Conservation (phyloP, 331 rosid genomes). For the Spiraea crenata region DNA sequence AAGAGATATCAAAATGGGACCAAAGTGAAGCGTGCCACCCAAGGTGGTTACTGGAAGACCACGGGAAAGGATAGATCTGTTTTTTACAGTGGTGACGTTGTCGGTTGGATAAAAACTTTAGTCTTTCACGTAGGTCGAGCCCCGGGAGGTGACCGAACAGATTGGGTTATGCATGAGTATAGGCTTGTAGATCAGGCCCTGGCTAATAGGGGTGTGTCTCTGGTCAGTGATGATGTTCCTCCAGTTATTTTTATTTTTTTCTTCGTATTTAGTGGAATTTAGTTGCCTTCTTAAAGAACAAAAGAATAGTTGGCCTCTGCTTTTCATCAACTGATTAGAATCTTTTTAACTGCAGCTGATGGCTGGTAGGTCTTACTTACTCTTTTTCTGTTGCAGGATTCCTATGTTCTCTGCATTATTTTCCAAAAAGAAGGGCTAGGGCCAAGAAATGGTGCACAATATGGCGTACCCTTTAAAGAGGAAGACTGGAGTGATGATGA, state of each 20-base stretch:
- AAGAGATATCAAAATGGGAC: constrained; percentile 58
- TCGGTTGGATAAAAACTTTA: constrained; percentile 58
- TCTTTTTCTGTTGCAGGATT: constrained; percentile 42
- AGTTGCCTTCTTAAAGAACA: background rate
- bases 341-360: background rate
- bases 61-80: constrained; percentile 67
- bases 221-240: constrained; percentile 34
- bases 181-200: constrained; percentile 52
- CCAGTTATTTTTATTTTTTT: background rate
- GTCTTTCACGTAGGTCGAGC: constrained; percentile 60
- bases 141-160: constrained; percentile 48
- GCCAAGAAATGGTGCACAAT: constrained; percentile 73
- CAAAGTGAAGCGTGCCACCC: constrained; percentile 61
- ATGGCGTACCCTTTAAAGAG: constrained; percentile 71
- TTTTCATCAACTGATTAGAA: background rate
- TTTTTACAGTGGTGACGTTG: constrained; percentile 24
- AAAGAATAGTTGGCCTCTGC: background rate
- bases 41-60: constrained; percentile 74
- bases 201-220: constrained; percentile 36
- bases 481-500: constrained; percentile 68
- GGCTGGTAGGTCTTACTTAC: constrained; percentile 4
- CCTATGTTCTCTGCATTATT: constrained; percentile 67
- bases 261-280: background rate
- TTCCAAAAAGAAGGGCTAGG: constrained; percentile 75
- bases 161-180: constrained; percentile 89